phyloP scores from a whole-genome alignment of 2,329 filamentous ascomycete species.

The Xylariales sp. region DNA sequence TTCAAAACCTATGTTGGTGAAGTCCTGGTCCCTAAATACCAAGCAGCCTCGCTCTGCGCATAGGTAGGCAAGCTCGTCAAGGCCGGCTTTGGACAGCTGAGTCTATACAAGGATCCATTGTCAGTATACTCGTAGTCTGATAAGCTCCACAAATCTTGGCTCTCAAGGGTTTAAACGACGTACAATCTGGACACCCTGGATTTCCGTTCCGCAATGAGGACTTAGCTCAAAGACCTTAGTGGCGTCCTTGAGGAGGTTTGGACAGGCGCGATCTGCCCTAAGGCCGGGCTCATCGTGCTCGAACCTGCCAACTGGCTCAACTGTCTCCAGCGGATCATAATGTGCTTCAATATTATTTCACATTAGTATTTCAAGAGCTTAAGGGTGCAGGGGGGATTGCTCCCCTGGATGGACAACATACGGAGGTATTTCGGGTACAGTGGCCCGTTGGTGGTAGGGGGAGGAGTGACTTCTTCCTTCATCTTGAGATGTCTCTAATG shows the following conservation, averaged over 20 bases:
- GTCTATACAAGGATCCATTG: too few species aligned
- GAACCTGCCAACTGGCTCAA: slow-evolving; percentile 17
- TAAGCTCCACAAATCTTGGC: too few species aligned
- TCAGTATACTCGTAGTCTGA: too few species aligned
- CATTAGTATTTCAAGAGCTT: too few species aligned
- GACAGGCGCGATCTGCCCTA: slow-evolving; percentile 15
- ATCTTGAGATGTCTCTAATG: too few species aligned
- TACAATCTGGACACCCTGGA: slow-evolving; percentile 18
- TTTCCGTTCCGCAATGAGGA: slow-evolving; percentile 19
- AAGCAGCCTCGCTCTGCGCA: slow-evolving; percentile 15
- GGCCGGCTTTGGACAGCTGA: slow-evolving; percentile 10
- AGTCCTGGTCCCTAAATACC: slow-evolving; percentile 15
- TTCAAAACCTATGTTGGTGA: slow-evolving; percentile 15
- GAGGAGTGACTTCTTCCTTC: too few species aligned
- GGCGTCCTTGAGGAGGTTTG: slow-evolving; percentile 16
- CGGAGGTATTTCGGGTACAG: too few species aligned
- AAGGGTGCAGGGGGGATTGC: too few species aligned
- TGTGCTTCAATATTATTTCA: slow-evolving; percentile 8
- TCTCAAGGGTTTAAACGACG: too few species aligned
- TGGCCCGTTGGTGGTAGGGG: too few species aligned
- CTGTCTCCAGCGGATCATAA: slow-evolving; percentile 19
- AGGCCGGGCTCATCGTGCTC: slow-evolving; percentile 20
- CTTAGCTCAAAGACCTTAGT: slow-evolving; percentile 17
- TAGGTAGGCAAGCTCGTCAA: slow-evolving; percentile 16
- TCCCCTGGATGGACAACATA: too few species aligned